A percentile compares a stretch with the other conserved stretches of the same genome.
These are phyloP conservation scores for Colletotrichum cuscutae DNA, from an alignment of 2,329 filamentous ascomycete genomes.

Conservation along the genomic window DNA sequence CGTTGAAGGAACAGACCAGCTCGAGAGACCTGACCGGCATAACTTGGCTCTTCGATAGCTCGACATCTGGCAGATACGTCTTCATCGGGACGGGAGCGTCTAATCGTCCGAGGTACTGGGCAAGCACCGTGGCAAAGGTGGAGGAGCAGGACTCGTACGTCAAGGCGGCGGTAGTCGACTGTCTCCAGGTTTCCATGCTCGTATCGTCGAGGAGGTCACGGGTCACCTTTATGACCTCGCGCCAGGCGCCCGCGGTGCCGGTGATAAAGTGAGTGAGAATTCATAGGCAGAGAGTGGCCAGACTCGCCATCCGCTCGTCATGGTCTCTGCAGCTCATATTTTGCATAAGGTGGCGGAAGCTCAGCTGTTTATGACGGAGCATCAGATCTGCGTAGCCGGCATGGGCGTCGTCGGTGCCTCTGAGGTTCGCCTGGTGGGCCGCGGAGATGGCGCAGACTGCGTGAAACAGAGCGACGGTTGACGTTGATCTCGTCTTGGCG, in stretches of 20 bases:
- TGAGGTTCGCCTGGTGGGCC: conserved; percentile 9
- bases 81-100: background rate
- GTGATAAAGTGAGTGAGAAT: conserved; percentile 16
- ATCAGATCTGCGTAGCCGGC: background rate
- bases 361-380: conserved; percentile 9
- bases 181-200: background rate
- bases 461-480: conserved; percentile 14
- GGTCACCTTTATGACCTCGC: conserved; percentile 18
- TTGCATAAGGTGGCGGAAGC: conserved; percentile 17
- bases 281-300: conserved; percentile 16
- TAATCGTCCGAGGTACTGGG: background rate
- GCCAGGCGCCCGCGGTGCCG: conserved; percentile 18
- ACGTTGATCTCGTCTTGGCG: background rate
- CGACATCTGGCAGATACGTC: background rate
- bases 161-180: background rate
- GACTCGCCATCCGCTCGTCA: conserved; percentile 14
- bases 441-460: conserved; percentile 23
- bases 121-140: background rate
- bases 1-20: background rate
- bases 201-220: background rate
- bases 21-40: background rate
- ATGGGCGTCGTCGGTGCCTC: background rate
- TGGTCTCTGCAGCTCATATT: background rate
- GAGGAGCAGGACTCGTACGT: background rate
- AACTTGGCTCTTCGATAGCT: background rate